Base-by-base conservation (phyloP, 495 filamentous ascomycete species). In the Podospora anserina region DNA sequence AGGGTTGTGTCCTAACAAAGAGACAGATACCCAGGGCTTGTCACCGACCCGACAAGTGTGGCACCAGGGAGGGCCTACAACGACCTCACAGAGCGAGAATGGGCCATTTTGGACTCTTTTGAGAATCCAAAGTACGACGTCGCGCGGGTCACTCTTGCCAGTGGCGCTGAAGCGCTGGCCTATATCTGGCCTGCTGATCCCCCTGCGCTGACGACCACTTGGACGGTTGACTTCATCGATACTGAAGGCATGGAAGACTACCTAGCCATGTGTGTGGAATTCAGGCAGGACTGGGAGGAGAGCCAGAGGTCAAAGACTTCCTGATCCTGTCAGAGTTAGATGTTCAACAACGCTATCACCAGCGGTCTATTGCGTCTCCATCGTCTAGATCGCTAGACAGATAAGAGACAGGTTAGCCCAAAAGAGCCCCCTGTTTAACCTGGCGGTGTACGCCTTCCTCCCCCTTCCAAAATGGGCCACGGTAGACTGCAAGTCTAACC, bases 1-100 rank as follows among this genome's bases (percentile, higher is more conserved):
- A 16, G 15, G 13, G 7, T 16, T 11, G 9, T 49, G 7, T 49
- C 9, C 15, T 49, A 49, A 49, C 13, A 16, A 13, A 2, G 5
- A 61, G 60, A 62, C 34, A 67, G 66, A 26, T 67, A 69, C 34
- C 68, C 68, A 16, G 68, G 68, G n/a, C 68, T 69, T 20, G 63
- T 69, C 53, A 18, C 15, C 27, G 67, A 69, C 30, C 20, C 57
- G 19, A 32, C 20, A 23, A 58, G 16, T 13, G 49, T 34, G 16
- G 39, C 63, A 15, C 68, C 63, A 9, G 63, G 67, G 4, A 32
- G 67, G n/a, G 19, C 65, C 13, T 69, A 69, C 56, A n/a, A 26
- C 0, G 62, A 69, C 55, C 67, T 69, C 2, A 69, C 62, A 6
- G 30, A 19, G 5, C 62, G 2, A 4, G 67, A 69, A 32, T 69